These are phyloP conservation scores for Styphnolobium japonicum DNA, from an alignment of 306 rosid species.

Conservation along the genomic window DNA sequence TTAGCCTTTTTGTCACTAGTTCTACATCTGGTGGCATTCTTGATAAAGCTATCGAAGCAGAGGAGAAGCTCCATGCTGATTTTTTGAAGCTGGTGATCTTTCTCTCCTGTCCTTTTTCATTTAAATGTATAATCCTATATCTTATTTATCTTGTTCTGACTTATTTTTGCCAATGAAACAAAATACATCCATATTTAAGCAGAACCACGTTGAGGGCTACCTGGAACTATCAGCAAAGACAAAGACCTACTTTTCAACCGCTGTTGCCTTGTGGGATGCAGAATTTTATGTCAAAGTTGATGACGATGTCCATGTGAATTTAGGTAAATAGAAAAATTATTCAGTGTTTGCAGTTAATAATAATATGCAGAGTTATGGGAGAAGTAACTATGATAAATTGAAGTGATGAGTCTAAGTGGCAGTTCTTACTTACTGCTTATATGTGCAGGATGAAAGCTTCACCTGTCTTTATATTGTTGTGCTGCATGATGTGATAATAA, in stretches of 20 bases:
- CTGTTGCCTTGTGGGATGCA: conserved; percentile 80
- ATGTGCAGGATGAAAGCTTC: too few relatives aligned
- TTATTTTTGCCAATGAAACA: conserved; percentile 15
- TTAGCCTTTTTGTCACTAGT: conserved; percentile 38
- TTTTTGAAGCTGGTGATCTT: conserved; percentile 82
- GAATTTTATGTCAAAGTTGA: conserved; percentile 89
- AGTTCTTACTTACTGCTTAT: too few relatives aligned
- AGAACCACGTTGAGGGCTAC: conserved; percentile 80
- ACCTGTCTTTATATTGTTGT: not conserved
- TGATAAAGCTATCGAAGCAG: conserved; percentile 74
- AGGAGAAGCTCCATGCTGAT: conserved; percentile 71
- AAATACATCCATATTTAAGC: conserved; percentile 23
- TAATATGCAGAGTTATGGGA: not conserved
- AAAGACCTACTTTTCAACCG: conserved; percentile 69
- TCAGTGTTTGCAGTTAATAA: not conserved
- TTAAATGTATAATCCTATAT: not conserved
- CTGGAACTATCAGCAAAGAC: conserved; percentile 77
- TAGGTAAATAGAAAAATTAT: conserved; percentile 47
- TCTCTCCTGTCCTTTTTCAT: conserved; percentile 25
- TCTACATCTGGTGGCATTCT: conserved; percentile 80
- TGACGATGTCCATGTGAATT: conserved; percentile 85
- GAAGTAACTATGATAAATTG: not conserved
- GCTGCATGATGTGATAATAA: not conserved
- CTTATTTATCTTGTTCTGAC: not conserved
- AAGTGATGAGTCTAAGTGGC: not conserved